These are phyloP conservation scores for Aureobasidium vineae DNA, from an alignment of 2,329 filamentous ascomycete genomes.

Conservation along the genomic window DNA sequence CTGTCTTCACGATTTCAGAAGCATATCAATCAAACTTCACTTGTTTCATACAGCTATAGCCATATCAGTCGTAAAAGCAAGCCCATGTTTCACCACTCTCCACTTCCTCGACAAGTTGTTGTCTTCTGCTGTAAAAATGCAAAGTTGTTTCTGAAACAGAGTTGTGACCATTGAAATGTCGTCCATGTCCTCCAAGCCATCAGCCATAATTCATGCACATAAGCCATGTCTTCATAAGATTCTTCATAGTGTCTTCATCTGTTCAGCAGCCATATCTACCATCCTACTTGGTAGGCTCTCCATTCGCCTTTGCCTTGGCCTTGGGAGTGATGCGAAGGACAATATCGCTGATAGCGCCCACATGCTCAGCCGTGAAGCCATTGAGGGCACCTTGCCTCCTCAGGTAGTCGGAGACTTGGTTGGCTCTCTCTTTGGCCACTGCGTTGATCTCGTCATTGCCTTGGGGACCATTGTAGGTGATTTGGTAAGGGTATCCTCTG, in stretches of 20 bases:
- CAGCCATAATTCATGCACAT: not conserved
- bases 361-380: not conserved
- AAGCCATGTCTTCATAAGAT: not conserved
- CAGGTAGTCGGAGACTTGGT: not conserved
- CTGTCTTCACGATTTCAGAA: not conserved
- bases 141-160: too few relatives aligned
- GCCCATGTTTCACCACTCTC: too few relatives aligned
- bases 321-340: constrained; percentile 6
- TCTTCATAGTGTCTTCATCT: not conserved
- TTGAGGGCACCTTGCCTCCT: not conserved
- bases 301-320: not conserved
- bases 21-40: not conserved
- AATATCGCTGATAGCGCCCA: not conserved
- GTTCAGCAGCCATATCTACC: not conserved
- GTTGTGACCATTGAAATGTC: not conserved
- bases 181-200: not conserved
- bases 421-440: not conserved
- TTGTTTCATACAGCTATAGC: not conserved
- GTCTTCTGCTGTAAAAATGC: too few relatives aligned
- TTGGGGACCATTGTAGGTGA: not conserved
- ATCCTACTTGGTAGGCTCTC: not conserved
- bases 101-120: too few relatives aligned
- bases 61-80: constrained; percentile 2
- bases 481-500: not conserved
- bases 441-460: not conserved